A percentile compares a stretch with the other conserved stretches of the same genome.
Conservation (phyloP, 2,329 filamentous ascomycete genomes). For the Gyromitra esculenta region DNA sequence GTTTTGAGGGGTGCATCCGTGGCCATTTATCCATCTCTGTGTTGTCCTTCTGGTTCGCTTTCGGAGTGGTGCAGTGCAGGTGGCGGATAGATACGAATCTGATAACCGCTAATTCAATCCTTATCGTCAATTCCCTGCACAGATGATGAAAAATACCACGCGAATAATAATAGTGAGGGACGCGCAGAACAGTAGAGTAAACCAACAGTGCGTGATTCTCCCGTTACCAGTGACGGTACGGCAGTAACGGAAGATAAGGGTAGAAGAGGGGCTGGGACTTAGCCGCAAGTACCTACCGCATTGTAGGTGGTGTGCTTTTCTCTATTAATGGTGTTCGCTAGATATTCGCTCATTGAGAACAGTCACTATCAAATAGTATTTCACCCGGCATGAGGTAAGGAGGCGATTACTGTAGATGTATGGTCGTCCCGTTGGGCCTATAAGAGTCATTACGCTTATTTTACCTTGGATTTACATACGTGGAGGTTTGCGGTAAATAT, state of each 20-base stretch:
- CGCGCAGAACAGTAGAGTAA: conserved; percentile 13
- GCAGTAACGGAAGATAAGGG: conserved; percentile 16
- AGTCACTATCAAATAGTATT: conserved; percentile 1
- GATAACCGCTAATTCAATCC: conserved; percentile 21
- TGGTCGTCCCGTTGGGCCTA: conserved; percentile 20
- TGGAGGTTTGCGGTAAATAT: conserved; percentile 10
- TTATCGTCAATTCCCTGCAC: conserved; percentile 14
- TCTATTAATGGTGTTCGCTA: not conserved
- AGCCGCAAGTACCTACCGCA: conserved; percentile 34
- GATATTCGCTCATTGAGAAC: not conserved
- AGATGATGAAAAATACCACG: not conserved
- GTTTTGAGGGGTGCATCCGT: conserved; percentile 34
- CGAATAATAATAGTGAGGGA: too few relatives aligned
- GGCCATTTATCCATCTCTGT: conserved; percentile 46
- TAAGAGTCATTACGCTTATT: conserved; percentile 27
- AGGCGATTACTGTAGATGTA: not conserved
- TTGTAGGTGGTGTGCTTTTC: not conserved
- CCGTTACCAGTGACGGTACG: conserved; percentile 1
- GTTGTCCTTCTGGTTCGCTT: conserved; percentile 47
- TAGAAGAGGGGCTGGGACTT: conserved; percentile 32
- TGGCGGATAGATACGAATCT: conserved; percentile 29
- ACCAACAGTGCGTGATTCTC: conserved; percentile 6
- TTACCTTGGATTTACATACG: conserved; percentile 3
- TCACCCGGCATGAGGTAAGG: conserved; percentile 28
- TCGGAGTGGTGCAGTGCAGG: conserved; percentile 42